Conservation (phyloP, 2,329 filamentous ascomycete species). For the Didymella lethalis region DNA sequence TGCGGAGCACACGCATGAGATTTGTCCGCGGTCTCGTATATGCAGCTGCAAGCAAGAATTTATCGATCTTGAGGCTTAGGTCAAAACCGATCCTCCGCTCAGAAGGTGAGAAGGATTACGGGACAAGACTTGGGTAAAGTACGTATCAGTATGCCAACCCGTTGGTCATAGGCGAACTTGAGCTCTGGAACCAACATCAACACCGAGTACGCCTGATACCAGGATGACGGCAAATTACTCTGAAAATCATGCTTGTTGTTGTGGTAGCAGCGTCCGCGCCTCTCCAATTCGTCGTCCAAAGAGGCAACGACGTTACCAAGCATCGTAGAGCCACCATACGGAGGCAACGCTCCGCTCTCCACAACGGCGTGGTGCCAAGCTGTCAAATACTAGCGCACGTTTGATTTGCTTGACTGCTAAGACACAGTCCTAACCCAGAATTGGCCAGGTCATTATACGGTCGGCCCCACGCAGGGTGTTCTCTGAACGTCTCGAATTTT, state of each 20-base stretch:
- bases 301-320: neutral
- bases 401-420: neutral
- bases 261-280: neutral
- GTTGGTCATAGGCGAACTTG: neutral
- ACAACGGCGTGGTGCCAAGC: neutral
- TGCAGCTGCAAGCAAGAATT: neutral
- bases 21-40: conserved; percentile 1
- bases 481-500: neutral
- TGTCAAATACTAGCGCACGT: neutral
- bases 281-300: neutral
- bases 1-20: neutral
- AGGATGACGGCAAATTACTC: neutral
- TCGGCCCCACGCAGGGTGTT: neutral
- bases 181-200: neutral
- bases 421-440: neutral
- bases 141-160: neutral
- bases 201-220: neutral
- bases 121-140: conserved; percentile 3
- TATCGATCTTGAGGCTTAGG: neutral
- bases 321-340: neutral
- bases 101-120: neutral
- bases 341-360: neutral
- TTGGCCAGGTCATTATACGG: neutral
- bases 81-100: neutral
- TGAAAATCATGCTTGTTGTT: neutral